These are phyloP conservation scores for Naumovozyma castellii DNA, from an alignment of 805 yeast genomes.

Conservation along the genomic window DNA sequence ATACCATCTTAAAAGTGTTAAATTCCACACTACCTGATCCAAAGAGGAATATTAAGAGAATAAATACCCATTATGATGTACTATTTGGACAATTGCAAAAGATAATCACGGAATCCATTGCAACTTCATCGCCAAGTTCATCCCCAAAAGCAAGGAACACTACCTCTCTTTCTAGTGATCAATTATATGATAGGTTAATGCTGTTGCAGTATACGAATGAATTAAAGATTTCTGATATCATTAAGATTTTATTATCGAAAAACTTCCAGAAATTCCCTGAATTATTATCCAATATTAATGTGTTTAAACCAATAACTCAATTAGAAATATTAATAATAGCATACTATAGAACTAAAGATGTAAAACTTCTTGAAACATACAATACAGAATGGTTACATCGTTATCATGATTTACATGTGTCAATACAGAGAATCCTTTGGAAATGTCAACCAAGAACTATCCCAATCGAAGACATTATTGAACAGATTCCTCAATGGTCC, in stretches of 20 bases:
- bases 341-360: conserved; percentile 15
- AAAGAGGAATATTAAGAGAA: conserved; percentile 12
- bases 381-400: conserved; percentile 11
- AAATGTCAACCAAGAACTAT: conserved; percentile 9
- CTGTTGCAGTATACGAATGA: conserved; percentile 15
- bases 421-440: conserved; percentile 22
- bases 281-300: conserved; percentile 12
- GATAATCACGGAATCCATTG: conserved; percentile 15
- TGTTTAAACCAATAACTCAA: conserved; percentile 11
- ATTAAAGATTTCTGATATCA: conserved; percentile 9
- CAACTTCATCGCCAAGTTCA: background rate
- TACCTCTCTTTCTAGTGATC: conserved; percentile 6
- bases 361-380: conserved; percentile 8
- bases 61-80: conserved; percentile 24
- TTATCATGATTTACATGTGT: conserved; percentile 10
- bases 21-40: conserved; percentile 24
- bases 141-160: background rate
- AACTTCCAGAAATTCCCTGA: conserved; percentile 14
- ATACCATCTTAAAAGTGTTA: conserved; percentile 19
- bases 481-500: conserved; percentile 2
- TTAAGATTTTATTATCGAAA: conserved; percentile 15
- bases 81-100: conserved; percentile 20
- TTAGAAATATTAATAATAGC: conserved; percentile 17
- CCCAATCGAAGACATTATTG: conserved; percentile 1
- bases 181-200: conserved; percentile 14